phyloP scores from a whole-genome alignment of 2,329 filamentous ascomycete genomes.

The Colletotrichum sp. region DNA sequence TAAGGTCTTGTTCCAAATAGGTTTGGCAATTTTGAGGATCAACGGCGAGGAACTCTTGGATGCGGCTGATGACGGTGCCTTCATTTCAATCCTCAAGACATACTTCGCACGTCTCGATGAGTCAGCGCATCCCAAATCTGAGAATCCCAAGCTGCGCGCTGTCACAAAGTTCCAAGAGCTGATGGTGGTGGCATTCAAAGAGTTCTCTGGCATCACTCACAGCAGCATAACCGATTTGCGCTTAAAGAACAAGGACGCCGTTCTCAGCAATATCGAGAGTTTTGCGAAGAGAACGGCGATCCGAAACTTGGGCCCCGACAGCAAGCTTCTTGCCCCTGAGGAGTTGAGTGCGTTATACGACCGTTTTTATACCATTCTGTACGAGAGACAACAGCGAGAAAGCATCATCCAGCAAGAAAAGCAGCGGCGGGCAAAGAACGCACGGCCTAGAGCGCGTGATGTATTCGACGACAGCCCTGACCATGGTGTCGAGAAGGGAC shows the following conservation, averaged over 20 bases:
- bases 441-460: conserved; percentile 52
- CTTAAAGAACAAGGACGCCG: conserved; percentile 90
- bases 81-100: conserved; percentile 93
- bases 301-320: conserved; percentile 92
- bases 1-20: conserved; percentile 96
- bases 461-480: conserved; percentile 40
- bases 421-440: conserved; percentile 68
- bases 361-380: conserved; percentile 89
- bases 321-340: conserved; percentile 84
- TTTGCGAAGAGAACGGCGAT: conserved; percentile 98
- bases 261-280: conserved; percentile 94
- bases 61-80: conserved; percentile 91
- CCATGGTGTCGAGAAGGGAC: conserved; percentile 76
- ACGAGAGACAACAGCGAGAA: conserved; percentile 87
- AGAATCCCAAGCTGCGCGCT: conserved; percentile 91
- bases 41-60: conserved; percentile 96
- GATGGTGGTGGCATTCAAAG: conserved; percentile 99
- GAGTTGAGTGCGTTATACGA: conserved; percentile 93
- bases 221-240: conserved; percentile 88
- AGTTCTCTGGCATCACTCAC: conserved; percentile 95
- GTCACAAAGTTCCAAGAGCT: conserved; percentile 97
- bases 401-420: conserved; percentile 80
- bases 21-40: conserved; percentile 93
- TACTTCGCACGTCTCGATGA: conserved; percentile 95
- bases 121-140: conserved; percentile 92